Evolutionary conservation across 2,329 filamentous ascomycete species (phyloP).

Genomic region (Diaporthe humulicola): DNA sequence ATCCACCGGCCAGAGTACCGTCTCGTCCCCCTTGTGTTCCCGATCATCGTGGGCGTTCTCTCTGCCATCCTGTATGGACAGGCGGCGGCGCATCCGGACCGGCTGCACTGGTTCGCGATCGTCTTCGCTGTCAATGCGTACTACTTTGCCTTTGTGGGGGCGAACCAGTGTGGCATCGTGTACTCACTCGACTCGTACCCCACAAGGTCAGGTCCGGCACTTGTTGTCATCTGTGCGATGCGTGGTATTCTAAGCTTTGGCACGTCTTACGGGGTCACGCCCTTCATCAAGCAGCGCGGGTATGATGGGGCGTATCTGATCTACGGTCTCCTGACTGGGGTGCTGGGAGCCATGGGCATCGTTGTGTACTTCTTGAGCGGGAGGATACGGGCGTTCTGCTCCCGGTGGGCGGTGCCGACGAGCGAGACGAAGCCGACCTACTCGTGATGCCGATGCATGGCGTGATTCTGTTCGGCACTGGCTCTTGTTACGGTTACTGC

Average conservation of each 20-base stretch:
- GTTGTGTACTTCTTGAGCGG: conserved; percentile 51
- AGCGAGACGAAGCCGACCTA: conserved; percentile 22
- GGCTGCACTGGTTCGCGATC: conserved; percentile 52
- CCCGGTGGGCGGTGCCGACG: conserved; percentile 2
- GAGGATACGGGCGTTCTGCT: conserved; percentile 39
- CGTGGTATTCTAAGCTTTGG: conserved; percentile 61
- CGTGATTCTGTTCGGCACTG: too few relatives aligned
- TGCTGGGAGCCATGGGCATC: conserved; percentile 47
- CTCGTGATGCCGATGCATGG: neutral
- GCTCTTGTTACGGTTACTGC: rapidly evolving
- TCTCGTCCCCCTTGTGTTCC: conserved; percentile 52
- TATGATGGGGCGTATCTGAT: conserved; percentile 51
- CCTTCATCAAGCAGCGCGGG: conserved; percentile 46
- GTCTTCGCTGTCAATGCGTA: conserved; percentile 47
- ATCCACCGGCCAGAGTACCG: conserved; percentile 57
- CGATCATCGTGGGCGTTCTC: conserved; percentile 54
- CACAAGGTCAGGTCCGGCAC: conserved; percentile 54
- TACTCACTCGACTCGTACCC: conserved; percentile 60
- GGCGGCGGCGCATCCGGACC: conserved; percentile 50
- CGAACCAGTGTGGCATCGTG: conserved; percentile 59
- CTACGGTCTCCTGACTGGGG: conserved; percentile 49
- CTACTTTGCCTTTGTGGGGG: conserved; percentile 55
- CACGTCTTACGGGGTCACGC: conserved; percentile 46
- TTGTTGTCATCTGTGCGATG: conserved; percentile 61
- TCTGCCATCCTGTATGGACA: conserved; percentile 54